Evolutionary conservation across 2,329 filamentous ascomycete genomes (phyloP).

Genomic region (Cladosporium halotolerans): DNA sequence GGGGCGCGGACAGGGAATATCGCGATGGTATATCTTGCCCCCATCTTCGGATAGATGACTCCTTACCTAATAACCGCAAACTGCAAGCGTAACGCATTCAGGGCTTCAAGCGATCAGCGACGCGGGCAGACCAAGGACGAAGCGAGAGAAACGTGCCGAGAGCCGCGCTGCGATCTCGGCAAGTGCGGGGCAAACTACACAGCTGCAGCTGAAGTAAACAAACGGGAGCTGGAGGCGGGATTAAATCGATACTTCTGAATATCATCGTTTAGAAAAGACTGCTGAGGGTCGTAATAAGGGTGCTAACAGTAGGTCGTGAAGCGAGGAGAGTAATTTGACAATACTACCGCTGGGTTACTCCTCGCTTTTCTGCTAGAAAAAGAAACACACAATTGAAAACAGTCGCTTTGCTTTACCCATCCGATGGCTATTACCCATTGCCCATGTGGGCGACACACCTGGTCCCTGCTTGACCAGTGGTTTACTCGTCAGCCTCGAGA

Average conservation of each 20-base stretch:
- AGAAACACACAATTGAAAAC: constrained; percentile 7
- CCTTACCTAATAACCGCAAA: constrained; percentile 10
- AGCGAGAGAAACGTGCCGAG: constrained; percentile 1
- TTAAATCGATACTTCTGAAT: too few relatives aligned
- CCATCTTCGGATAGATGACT: constrained; percentile 2
- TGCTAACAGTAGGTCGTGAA: constrained; percentile 5
- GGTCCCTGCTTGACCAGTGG: neutral
- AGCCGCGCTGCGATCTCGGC: constrained; percentile 1
- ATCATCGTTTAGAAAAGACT: too few relatives aligned
- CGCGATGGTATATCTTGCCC: neutral
- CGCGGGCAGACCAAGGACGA: too few relatives aligned
- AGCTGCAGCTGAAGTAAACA: neutral
- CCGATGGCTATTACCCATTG: neutral
- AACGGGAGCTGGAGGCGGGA: neutral
- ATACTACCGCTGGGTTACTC: constrained; percentile 7
- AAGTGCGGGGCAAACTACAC: neutral
- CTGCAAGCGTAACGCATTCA: neutral
- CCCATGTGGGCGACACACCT: neutral
- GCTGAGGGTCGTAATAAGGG: neutral
- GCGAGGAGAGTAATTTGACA: constrained; percentile 9
- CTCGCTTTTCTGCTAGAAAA: constrained; percentile 10
- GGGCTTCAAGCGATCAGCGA: too few relatives aligned
- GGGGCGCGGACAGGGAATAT: too few relatives aligned
- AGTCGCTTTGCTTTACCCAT: constrained; percentile 13
- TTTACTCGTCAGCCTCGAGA: constrained; percentile 65